phyloP scores from a whole-genome alignment of 768 basidiomycete species.

The Panaeolus cyanescens region DNA sequence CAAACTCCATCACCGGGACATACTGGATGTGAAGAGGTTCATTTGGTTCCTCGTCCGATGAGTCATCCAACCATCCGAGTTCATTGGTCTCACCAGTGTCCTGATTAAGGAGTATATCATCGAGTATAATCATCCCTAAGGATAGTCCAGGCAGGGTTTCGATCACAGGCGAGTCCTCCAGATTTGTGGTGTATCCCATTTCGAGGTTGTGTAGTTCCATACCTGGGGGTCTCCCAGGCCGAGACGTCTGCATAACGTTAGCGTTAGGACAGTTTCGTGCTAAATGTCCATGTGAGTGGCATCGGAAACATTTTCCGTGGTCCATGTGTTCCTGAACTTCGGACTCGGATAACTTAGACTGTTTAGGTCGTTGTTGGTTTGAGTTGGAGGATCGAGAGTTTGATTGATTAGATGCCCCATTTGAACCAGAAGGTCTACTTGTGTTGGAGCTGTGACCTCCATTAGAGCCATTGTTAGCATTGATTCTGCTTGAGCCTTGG shows the following conservation, averaged over 20 bases:
- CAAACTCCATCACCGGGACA: too few species aligned
- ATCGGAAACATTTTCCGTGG: conserved; percentile 24
- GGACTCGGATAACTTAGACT: background rate
- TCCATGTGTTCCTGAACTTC: conserved; percentile 7
- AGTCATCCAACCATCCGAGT: too few species aligned
- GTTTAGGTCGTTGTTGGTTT: background rate
- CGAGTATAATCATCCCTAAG: too few species aligned
- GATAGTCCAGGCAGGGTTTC: background rate
- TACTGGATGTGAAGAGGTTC: too few species aligned
- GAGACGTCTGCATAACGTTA: background rate
- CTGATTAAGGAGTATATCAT: too few species aligned
- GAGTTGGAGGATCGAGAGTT: background rate
- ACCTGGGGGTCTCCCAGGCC: background rate
- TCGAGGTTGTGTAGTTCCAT: background rate
- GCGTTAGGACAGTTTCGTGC: conserved; percentile 23
- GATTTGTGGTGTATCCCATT: background rate
- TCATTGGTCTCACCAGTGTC: too few species aligned
- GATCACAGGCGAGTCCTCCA: background rate
- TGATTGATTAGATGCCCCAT: background rate
- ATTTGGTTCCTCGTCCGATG: too few species aligned
- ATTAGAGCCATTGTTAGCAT: too few species aligned
- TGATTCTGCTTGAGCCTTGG: too few species aligned
- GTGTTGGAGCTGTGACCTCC: too few species aligned
- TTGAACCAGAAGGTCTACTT: too few species aligned
- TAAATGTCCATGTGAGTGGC: conserved; percentile 24